Evolutionary conservation across 208 protist species (phyloP).

Genomic region (Wallacemonas sp.): DNA sequence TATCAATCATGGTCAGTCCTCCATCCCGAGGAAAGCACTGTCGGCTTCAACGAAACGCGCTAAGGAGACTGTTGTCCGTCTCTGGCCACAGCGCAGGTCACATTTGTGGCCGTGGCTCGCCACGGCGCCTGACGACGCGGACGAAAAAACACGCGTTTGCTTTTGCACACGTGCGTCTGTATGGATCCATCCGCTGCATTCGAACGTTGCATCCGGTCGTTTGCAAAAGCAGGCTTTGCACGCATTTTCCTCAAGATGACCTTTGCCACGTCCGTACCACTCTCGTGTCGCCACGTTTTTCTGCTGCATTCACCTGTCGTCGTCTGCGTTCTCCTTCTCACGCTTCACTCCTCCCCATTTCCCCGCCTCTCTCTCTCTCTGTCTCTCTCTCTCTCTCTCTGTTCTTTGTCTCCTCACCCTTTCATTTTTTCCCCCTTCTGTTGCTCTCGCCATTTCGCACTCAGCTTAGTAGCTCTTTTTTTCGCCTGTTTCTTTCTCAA

Average conservation of each 20-base stretch:
- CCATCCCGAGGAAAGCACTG: slow-evolving; percentile 2
- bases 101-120: no score
- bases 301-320: no score
- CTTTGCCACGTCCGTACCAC: slow-evolving; percentile 2
- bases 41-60: neutral
- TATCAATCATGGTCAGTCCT: no score
- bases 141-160: no score
- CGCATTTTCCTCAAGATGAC: neutral
- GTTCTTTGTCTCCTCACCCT: neutral
- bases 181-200: neutral
- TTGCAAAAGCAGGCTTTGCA: no score
- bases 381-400: neutral
- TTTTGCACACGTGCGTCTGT: no score
- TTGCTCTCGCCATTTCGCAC: neutral
- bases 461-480: slow-evolving; percentile 20
- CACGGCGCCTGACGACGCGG: no score
- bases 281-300: slow-evolving; percentile 8
- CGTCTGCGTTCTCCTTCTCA: slow-evolving; percentile 1
- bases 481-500: slow-evolving; percentile 1
- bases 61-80: no score
- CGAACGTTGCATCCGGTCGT: no score
- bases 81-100: no score
- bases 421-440: slow-evolving; percentile 15
- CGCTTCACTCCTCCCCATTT: neutral
- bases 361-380: neutral